Percentiles rank a stretch among this genome's conserved stretches.
Evolutionary conservation across 2,329 filamentous ascomycete genomes (phyloP).

Genomic region (Epichloe sylvatica): DNA sequence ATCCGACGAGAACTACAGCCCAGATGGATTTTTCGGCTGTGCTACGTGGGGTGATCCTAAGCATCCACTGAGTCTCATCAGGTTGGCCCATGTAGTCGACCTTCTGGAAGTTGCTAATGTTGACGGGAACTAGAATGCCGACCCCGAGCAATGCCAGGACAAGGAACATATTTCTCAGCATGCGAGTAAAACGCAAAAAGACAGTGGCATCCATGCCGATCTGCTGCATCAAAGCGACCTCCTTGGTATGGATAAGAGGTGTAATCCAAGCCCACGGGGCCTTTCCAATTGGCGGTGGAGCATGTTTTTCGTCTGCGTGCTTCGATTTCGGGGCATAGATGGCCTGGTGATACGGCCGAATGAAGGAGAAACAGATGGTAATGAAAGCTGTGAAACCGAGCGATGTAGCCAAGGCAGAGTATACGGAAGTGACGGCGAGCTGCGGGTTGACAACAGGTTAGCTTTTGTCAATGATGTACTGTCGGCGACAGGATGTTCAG

Average conservation of each 20-base stretch:
- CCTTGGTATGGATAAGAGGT: conserved; percentile 64
- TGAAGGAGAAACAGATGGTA: conserved; percentile 68
- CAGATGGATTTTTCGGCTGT: conserved; percentile 40
- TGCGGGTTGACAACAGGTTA: conserved; percentile 4
- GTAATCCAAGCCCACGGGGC: conserved; percentile 78
- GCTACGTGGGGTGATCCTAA: conserved; percentile 44
- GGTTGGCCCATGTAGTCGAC: conserved; percentile 5
- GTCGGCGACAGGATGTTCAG: too few relatives aligned
- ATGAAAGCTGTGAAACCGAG: conserved; percentile 60
- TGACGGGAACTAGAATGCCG: conserved; percentile 67
- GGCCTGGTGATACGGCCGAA: conserved; percentile 80
- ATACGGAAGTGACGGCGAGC: conserved; percentile 40
- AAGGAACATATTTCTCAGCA: conserved; percentile 86
- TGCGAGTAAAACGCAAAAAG: conserved; percentile 75
- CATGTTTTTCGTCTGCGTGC: conserved; percentile 79
- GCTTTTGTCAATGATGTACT: too few relatives aligned
- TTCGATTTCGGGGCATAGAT: conserved; percentile 93
- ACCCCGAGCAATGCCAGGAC: conserved; percentile 59
- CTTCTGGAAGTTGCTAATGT: conserved; percentile 36
- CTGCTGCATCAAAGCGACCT: conserved; percentile 62
- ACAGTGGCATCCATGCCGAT: conserved; percentile 84
- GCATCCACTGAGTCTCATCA: conserved; percentile 30
- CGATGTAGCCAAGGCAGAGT: conserved; percentile 68
- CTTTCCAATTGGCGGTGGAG: conserved; percentile 73
- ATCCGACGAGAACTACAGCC: conserved; percentile 45